phyloP scores from a whole-genome alignment of 2,329 filamentous ascomycete species.

The Xylariaceae sp. region DNA sequence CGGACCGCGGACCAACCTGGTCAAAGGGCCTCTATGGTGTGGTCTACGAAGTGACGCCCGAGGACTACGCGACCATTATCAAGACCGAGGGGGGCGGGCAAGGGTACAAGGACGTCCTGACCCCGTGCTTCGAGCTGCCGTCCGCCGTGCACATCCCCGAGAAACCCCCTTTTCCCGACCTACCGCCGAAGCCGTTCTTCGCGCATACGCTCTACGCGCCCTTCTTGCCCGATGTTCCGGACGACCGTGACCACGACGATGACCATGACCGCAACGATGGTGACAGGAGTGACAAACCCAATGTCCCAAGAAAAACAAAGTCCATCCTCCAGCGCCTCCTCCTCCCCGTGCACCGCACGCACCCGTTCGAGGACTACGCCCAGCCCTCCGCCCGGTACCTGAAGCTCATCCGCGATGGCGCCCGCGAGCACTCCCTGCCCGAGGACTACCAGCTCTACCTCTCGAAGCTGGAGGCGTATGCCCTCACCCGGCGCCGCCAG shows the following conservation, averaged over 20 bases:
- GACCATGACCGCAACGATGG: slow-evolving; percentile 10
- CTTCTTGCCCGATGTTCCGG: slow-evolving; percentile 34
- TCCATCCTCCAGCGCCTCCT: slow-evolving; percentile 43
- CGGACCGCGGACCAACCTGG: slow-evolving; percentile 53
- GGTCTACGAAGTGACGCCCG: slow-evolving; percentile 84
- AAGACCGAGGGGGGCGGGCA: slow-evolving; percentile 83
- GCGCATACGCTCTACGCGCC: slow-evolving; percentile 82
- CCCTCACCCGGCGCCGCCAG: slow-evolving; percentile 62
- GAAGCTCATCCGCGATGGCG: slow-evolving; percentile 72
- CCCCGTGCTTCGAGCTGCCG: slow-evolving; percentile 69
- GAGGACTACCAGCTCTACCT: slow-evolving; percentile 72
- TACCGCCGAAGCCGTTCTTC: slow-evolving; percentile 63
- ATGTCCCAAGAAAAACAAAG: slow-evolving; percentile 29
- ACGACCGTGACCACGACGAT: slow-evolving; percentile 13
- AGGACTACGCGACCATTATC: slow-evolving; percentile 81
- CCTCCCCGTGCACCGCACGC: slow-evolving; percentile 44
- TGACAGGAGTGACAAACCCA: not conserved
- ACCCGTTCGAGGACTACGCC: slow-evolving; percentile 67
- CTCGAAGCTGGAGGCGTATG: slow-evolving; percentile 62
- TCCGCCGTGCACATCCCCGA: slow-evolving; percentile 56
- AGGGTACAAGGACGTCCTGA: slow-evolving; percentile 76
- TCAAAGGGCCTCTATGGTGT: slow-evolving; percentile 81
- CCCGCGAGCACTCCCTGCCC: slow-evolving; percentile 73
- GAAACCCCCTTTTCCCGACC: slow-evolving; percentile 47
- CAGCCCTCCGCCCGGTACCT: slow-evolving; percentile 83